phyloP scores from a whole-genome alignment of 371 early-diverging fungal genomes.

The Mucor indicus region DNA sequence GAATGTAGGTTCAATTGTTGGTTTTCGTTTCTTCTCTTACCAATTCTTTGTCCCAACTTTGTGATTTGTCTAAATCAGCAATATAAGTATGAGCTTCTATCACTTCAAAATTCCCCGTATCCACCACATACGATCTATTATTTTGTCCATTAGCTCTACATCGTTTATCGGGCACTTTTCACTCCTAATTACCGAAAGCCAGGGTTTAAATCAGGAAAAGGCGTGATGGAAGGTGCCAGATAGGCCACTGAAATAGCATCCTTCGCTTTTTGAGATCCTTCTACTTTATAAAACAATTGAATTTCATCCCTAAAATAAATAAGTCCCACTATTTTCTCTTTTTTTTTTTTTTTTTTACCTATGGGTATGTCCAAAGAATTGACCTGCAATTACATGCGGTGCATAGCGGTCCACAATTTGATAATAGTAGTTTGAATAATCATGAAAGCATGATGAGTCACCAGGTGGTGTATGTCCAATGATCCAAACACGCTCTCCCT shows the following conservation, averaged over 20 bases:
- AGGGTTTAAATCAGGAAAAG: slow-evolving; percentile 52
- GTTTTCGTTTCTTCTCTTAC: slow-evolving; percentile 21
- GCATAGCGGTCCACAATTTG: slow-evolving; percentile 58
- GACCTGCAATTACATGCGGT: slow-evolving; percentile 57
- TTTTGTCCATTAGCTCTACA: background rate
- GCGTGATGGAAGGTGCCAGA: slow-evolving; percentile 55
- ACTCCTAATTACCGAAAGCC: slow-evolving; percentile 37
- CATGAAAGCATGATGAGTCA: slow-evolving; percentile 51
- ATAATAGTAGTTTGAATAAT: slow-evolving; percentile 56
- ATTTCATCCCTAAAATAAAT: slow-evolving; percentile 44
- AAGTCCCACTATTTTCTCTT: background rate
- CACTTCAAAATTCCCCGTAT: slow-evolving; percentile 57
- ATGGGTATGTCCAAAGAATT: slow-evolving; percentile 66
- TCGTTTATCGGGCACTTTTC: no score
- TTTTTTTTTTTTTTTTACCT: slow-evolving; percentile 16
- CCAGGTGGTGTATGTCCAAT: slow-evolving; percentile 60
- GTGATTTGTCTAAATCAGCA: slow-evolving; percentile 47
- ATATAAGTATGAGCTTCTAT: slow-evolving; percentile 55
- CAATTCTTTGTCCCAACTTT: slow-evolving; percentile 33
- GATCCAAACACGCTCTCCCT: slow-evolving; percentile 56
- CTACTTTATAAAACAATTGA: slow-evolving; percentile 45
- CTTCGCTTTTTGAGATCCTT: slow-evolving; percentile 25
- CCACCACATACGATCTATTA: slow-evolving; percentile 48
- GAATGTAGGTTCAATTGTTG: background rate
- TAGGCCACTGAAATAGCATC: slow-evolving; percentile 54